Percentiles rank a stretch among this genome's conserved stretches.
Evolutionary conservation across 192 early-diverging fungal genomes (phyloP).

Genomic region (Coemansia sp.): DNA sequence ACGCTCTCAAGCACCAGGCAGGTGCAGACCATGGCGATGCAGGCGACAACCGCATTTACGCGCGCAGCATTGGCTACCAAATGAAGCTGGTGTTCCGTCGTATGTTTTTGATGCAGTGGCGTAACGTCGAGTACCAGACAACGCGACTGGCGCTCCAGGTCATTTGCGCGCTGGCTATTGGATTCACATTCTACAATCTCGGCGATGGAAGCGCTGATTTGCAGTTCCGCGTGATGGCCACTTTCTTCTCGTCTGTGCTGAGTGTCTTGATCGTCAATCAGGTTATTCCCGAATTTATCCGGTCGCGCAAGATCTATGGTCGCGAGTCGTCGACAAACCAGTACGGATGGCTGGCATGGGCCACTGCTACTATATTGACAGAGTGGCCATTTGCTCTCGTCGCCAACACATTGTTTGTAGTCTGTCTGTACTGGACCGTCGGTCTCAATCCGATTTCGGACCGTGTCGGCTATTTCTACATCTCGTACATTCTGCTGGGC

Average conservation of each 20-base stretch:
- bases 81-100: slow-evolving; percentile 60
- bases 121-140: slow-evolving; percentile 69
- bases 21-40: slow-evolving; percentile 15
- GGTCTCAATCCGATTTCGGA: slow-evolving; percentile 54
- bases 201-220: slow-evolving; percentile 55
- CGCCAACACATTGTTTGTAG: slow-evolving; percentile 56
- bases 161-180: slow-evolving; percentile 59
- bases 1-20: slow-evolving; percentile 6
- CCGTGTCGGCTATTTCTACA: slow-evolving; percentile 62
- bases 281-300: slow-evolving; percentile 63
- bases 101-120: slow-evolving; percentile 69
- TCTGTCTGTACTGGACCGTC: slow-evolving; percentile 63
- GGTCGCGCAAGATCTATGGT: slow-evolving; percentile 61
- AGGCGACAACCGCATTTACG: slow-evolving; percentile 32
- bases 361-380: slow-evolving; percentile 58
- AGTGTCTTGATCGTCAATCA: slow-evolving; percentile 59
- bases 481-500: slow-evolving; percentile 54
- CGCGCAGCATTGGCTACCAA: slow-evolving; percentile 49
- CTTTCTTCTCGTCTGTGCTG: slow-evolving; percentile 56
- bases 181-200: slow-evolving; percentile 70
- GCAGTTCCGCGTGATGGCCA: slow-evolving; percentile 61
- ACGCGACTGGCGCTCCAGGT: slow-evolving; percentile 60
- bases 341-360: slow-evolving; percentile 66
- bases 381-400: slow-evolving; percentile 65
- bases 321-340: slow-evolving; percentile 64